These are phyloP conservation scores for Cyclostephanos tholiformis DNA, from an alignment of 108 stramenopile species.

Conservation along the genomic window DNA sequence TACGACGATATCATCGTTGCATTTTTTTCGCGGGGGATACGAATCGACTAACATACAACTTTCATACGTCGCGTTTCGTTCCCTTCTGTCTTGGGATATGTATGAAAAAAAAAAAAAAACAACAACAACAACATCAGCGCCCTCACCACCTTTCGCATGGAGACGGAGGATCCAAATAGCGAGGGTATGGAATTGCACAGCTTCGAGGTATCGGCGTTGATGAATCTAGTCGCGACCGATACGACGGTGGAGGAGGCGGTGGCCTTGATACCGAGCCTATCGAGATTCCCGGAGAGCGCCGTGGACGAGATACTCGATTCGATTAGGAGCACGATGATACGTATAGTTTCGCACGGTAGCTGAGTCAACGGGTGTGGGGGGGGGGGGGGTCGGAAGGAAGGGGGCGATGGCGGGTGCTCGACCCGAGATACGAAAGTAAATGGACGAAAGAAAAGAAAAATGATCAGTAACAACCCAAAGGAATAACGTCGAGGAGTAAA, in stretches of 20 bases:
- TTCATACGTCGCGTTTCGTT: too few species aligned
- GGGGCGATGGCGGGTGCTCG: too few species aligned
- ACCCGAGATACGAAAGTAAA: too few species aligned
- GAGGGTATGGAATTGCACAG: conserved; percentile 82
- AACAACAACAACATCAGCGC: conserved; percentile 44
- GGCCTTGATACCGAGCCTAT: conserved; percentile 78
- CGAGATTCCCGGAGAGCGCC: conserved; percentile 83
- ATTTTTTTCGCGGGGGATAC: too few species aligned
- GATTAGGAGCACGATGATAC: conserved; percentile 86
- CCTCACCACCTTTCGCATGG: conserved; percentile 84
- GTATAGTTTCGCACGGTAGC: conserved; percentile 77
- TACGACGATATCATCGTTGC: too few species aligned
- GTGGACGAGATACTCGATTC: conserved; percentile 90
- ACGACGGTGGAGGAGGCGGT: conserved; percentile 83
- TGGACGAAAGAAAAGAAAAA: too few species aligned
- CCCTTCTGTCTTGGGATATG: too few species aligned
- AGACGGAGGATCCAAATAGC: conserved; percentile 72
- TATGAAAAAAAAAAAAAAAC: too few species aligned
- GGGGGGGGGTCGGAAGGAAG: conserved; percentile 1
- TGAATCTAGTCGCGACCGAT: conserved; percentile 89
- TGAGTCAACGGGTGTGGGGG: too few species aligned
- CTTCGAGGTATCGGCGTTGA: conserved; percentile 86
- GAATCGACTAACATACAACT: too few species aligned
- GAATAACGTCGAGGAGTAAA: too few species aligned
- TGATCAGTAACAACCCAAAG: too few species aligned